A percentile compares a stretch with the other conserved stretches of the same genome.
These are phyloP conservation scores for Golubevia pallescens DNA, from an alignment of 1,284 basidiomycete genomes.

Conservation along the genomic window DNA sequence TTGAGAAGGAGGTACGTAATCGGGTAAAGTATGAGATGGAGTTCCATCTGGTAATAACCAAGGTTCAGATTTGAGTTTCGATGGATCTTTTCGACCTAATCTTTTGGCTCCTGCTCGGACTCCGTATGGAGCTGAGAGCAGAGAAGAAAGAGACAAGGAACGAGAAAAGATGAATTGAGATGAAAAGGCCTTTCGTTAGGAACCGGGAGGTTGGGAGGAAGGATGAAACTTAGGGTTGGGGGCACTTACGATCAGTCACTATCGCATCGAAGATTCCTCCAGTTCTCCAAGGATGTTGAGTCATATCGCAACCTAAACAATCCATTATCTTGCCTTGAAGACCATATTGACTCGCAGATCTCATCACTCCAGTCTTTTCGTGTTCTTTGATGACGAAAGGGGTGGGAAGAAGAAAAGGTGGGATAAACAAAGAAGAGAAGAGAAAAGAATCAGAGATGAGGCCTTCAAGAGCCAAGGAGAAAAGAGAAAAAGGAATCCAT, in stretches of 20 bases:
- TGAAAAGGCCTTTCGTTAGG: too few species aligned
- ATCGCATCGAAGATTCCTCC: constrained; percentile 92
- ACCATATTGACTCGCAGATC: constrained; percentile 85
- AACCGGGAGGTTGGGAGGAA: too few species aligned
- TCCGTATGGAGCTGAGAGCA: constrained; percentile 72
- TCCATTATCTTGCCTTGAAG: constrained; percentile 78
- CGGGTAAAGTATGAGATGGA: constrained; percentile 47
- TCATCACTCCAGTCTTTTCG: constrained; percentile 71
- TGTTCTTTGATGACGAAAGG: neutral
- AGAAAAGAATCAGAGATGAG: neutral
- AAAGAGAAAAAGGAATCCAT: neutral
- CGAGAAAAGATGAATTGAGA: too few species aligned
- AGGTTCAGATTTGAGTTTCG: constrained; percentile 57
- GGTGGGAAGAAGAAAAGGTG: neutral
- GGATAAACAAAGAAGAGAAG: too few species aligned
- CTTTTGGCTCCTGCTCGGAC: constrained; percentile 95
- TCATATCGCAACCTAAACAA: constrained; percentile 87
- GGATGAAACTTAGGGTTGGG: too few species aligned
- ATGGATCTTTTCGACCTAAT: constrained; percentile 73
- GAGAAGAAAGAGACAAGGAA: too few species aligned
- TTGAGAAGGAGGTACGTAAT: constrained; percentile 76
- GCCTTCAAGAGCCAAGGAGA: constrained; percentile 21
- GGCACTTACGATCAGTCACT: constrained; percentile 75
- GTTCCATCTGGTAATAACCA: constrained; percentile 60
- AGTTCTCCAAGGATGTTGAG: constrained; percentile 83